These are phyloP conservation scores for Alternaria brassicae DNA, from an alignment of 2,329 filamentous ascomycete genomes.

Conservation along the genomic window DNA sequence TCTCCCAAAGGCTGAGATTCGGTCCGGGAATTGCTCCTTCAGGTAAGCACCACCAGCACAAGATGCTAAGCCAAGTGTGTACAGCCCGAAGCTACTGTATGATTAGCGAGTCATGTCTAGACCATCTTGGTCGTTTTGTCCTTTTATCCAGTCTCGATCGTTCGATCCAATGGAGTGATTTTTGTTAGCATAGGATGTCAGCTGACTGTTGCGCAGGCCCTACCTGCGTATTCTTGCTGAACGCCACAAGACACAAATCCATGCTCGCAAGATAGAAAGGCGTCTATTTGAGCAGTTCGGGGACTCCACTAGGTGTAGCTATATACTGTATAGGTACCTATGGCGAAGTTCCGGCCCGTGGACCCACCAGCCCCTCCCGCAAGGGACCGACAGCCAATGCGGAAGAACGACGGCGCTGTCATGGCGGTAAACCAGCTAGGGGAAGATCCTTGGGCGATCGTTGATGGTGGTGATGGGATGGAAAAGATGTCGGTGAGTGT, in stretches of 20 bases:
- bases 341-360: slow-evolving; percentile 15
- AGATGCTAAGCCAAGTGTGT: slow-evolving; percentile 22
- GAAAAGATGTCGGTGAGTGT: slow-evolving; percentile 7
- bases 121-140: background rate
- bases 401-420: background rate
- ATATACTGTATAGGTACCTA: slow-evolving; percentile 1
- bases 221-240: background rate
- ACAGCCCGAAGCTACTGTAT: slow-evolving; percentile 6
- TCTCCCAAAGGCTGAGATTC: background rate
- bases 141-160: background rate
- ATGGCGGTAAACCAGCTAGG: slow-evolving; percentile 1
- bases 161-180: background rate
- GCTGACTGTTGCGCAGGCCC: background rate
- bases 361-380: background rate
- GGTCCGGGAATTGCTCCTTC: slow-evolving; percentile 11
- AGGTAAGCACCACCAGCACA: slow-evolving; percentile 26
- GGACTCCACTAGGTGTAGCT: slow-evolving; percentile 11
- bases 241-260: background rate
- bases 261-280: background rate
- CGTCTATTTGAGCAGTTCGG: background rate
- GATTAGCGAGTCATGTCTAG: background rate
- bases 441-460: slow-evolving; percentile 10
- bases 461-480: background rate
- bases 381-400: background rate
- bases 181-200: background rate